Evolutionary conservation across 2,329 filamentous ascomycete genomes (phyloP).

Genomic region (Calonectria crousiana): DNA sequence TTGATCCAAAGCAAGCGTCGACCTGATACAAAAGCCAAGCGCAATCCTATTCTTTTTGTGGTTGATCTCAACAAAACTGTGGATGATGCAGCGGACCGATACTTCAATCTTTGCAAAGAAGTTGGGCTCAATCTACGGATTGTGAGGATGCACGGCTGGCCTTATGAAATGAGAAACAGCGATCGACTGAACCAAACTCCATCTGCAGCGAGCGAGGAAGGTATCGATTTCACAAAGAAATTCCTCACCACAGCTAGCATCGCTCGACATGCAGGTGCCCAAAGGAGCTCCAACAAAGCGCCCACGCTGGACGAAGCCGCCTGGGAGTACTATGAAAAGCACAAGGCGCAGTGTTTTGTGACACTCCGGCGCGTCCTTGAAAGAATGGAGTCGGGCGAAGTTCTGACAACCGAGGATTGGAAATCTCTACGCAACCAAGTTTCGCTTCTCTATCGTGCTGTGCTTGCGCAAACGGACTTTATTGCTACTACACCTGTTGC

Average conservation of each 20-base stretch:
- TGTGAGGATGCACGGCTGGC: conserved; percentile 57
- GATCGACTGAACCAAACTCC: conserved; percentile 42
- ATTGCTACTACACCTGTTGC: conserved; percentile 61
- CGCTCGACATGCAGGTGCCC: conserved; percentile 24
- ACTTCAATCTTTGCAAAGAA: conserved; percentile 51
- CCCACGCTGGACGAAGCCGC: conserved; percentile 58
- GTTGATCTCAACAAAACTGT: conserved; percentile 62
- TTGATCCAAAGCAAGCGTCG: conserved; percentile 50
- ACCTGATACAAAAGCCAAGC: conserved; percentile 33
- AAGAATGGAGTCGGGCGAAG: conserved; percentile 45
- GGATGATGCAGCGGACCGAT: conserved; percentile 58
- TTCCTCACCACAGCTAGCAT: conserved; percentile 49
- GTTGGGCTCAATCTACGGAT: conserved; percentile 50
- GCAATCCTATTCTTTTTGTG: conserved; percentile 56
- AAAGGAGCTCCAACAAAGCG: conserved; percentile 41
- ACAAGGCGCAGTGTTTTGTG: conserved; percentile 47
- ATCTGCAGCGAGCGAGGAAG: neutral
- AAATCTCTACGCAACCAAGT: conserved; percentile 49
- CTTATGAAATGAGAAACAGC: conserved; percentile 50
- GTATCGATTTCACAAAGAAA: conserved; percentile 50
- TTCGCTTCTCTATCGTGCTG: conserved; percentile 52
- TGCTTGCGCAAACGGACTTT: conserved; percentile 56
- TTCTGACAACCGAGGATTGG: conserved; percentile 42
- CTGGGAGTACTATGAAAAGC: conserved; percentile 54
- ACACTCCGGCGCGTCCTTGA: conserved; percentile 53